Evolutionary conservation across 441 rosid genomes (phyloP).

Genomic region (Populus hybrid): DNA sequence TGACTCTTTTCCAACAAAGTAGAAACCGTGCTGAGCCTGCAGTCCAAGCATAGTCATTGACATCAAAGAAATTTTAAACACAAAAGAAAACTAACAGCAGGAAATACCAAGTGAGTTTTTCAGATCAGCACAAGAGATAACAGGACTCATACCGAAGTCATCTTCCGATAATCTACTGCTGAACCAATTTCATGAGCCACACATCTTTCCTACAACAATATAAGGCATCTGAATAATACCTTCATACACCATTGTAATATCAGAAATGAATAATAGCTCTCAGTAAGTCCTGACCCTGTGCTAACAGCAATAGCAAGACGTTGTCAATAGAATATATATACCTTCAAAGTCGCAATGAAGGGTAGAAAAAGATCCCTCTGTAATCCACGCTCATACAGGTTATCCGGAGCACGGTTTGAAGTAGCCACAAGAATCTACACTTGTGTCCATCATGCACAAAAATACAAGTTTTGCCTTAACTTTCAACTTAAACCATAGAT

Average conservation of each 20-base stretch:
- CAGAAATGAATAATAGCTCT: neutral
- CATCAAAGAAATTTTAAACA: slow-evolving; percentile 4
- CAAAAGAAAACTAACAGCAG: slow-evolving; percentile 4
- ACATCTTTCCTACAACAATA: slow-evolving; percentile 61
- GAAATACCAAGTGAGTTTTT: slow-evolving; percentile 14
- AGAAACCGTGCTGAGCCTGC: slow-evolving; percentile 94
- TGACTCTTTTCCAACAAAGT: slow-evolving; percentile 66
- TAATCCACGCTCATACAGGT: slow-evolving; percentile 89
- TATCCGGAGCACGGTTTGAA: slow-evolving; percentile 94
- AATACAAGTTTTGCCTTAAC: slow-evolving; percentile 15
- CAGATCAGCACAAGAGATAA: slow-evolving; percentile 1
- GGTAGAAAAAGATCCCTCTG: slow-evolving; percentile 97
- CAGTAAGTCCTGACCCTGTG: neutral
- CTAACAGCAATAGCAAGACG: slow-evolving; percentile 1
- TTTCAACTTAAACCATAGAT: slow-evolving; percentile 9
- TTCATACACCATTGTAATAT: neutral
- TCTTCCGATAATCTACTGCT: slow-evolving; percentile 74
- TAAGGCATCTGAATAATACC: slow-evolving; percentile 12
- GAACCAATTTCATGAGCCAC: slow-evolving; percentile 88
- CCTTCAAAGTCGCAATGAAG: slow-evolving; percentile 85
- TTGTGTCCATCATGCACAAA: slow-evolving; percentile 38
- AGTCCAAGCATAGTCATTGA: slow-evolving; percentile 13
- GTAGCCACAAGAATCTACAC: slow-evolving; percentile 88
- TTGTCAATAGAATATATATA: slow-evolving; percentile 12
- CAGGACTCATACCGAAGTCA: slow-evolving; percentile 63